These are phyloP conservation scores for Yamadazyma endophytica DNA, from an alignment of 805 yeast species.

Conservation along the genomic window DNA sequence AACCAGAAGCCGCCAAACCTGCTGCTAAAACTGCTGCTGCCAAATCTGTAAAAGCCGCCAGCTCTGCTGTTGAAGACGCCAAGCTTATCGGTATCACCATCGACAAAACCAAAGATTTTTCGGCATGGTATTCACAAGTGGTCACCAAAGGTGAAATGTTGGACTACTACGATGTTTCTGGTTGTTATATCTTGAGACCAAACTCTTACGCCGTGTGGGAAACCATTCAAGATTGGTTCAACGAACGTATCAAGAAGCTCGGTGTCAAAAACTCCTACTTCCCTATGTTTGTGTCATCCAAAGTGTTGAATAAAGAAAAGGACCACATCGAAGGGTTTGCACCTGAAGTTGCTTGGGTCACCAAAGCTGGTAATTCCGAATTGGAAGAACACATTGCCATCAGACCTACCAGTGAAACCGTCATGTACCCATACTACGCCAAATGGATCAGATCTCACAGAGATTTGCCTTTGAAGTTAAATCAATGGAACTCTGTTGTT, in stretches of 20 bases:
- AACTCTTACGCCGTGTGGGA: slow-evolving; percentile 95
- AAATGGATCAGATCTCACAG: slow-evolving; percentile 99
- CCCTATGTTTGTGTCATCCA: slow-evolving; percentile 96
- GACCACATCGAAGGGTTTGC: slow-evolving; percentile 99
- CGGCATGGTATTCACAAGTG: slow-evolving; percentile 97
- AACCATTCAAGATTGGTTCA: slow-evolving; percentile 83
- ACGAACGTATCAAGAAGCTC: slow-evolving; percentile 70
- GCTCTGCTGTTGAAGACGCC: slow-evolving; percentile 72
- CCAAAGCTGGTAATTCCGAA: slow-evolving; percentile 90
- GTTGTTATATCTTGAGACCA: slow-evolving; percentile 97
- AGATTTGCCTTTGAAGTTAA: slow-evolving; percentile 91
- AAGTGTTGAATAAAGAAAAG: slow-evolving; percentile 93
- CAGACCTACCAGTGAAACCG: slow-evolving; percentile 99
- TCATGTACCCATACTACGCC: slow-evolving; percentile 98
- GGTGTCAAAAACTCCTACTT: slow-evolving; percentile 95
- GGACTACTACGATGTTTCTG: slow-evolving; percentile 97
- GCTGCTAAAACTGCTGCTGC: slow-evolving; percentile 19
- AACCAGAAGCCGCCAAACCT: slow-evolving; percentile 27
- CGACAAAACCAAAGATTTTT: slow-evolving; percentile 86
- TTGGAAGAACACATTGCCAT: slow-evolving; percentile 98
- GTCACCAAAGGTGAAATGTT: slow-evolving; percentile 96
- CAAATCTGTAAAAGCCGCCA: slow-evolving; percentile 24
- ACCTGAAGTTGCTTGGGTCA: slow-evolving; percentile 99
- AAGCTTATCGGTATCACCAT: slow-evolving; percentile 94
- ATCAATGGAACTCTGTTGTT: slow-evolving; percentile 99